phyloP scores from a whole-genome alignment of 1,284 basidiomycete genomes.

The Earliella scabrosa region DNA sequence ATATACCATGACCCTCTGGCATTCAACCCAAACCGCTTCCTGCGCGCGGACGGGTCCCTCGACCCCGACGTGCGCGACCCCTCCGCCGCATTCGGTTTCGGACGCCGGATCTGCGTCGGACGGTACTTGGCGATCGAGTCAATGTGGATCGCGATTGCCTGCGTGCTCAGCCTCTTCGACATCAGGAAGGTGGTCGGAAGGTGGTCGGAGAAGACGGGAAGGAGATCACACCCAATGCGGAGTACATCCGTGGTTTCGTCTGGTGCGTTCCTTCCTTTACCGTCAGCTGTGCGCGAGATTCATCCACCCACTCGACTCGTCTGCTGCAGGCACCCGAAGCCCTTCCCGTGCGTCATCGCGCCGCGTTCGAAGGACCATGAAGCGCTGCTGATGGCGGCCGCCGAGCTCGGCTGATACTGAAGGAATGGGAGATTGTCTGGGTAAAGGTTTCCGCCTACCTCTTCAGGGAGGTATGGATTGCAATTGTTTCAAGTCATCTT shows the following conservation, averaged over 20 bases:
- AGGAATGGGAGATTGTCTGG: no score
- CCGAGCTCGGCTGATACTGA: no score
- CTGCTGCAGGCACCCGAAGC: constrained; percentile 28
- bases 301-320: not conserved
- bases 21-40: constrained; percentile 33
- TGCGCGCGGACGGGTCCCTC: constrained; percentile 19
- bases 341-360: constrained; percentile 23
- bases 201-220: constrained; percentile 21
- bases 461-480: no score
- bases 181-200: constrained; percentile 19
- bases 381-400: constrained; percentile 18
- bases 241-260: constrained; percentile 22
- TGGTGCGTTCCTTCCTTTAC: constrained; percentile 11
- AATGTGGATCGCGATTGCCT: constrained; percentile 23
- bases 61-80: constrained; percentile 27
- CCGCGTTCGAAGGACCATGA: constrained; percentile 25
- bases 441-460: no score
- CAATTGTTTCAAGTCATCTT: no score
- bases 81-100: constrained; percentile 28
- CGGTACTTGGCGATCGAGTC: constrained; percentile 24
- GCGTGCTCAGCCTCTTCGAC: constrained; percentile 20
- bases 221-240: constrained; percentile 21
- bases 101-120: constrained; percentile 30
- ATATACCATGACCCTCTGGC: constrained; percentile 21
- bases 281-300: not conserved